phyloP scores from a whole-genome alignment of 495 filamentous ascomycete species.

The Hypomontagnella submonticulosa region DNA sequence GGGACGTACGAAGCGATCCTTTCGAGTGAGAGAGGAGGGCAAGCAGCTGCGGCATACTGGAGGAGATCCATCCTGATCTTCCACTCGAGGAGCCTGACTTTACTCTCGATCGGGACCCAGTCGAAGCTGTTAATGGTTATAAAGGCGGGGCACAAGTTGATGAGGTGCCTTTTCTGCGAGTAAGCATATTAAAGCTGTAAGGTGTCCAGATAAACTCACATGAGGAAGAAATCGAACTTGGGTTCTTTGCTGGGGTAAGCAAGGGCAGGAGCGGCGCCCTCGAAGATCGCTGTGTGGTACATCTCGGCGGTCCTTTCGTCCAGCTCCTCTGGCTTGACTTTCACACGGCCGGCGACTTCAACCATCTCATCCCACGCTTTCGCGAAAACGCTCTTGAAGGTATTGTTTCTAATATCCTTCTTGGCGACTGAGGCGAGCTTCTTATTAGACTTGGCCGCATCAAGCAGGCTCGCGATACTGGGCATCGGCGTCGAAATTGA shows the following conservation, averaged over 20 bases:
- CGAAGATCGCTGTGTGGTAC: slow-evolving; percentile 73
- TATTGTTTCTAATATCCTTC: slow-evolving; percentile 66
- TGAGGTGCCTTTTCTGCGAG: slow-evolving; percentile 53
- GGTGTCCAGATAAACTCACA: slow-evolving; percentile 53
- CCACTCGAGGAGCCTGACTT: slow-evolving; percentile 77
- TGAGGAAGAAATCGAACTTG: slow-evolving; percentile 86
- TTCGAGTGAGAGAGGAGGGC: slow-evolving; percentile 64
- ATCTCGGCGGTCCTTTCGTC: slow-evolving; percentile 80
- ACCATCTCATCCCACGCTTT: slow-evolving; percentile 73
- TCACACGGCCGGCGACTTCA: slow-evolving; percentile 66
- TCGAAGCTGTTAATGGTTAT: slow-evolving; percentile 50
- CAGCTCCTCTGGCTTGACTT: slow-evolving; percentile 68
- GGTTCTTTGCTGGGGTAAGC: slow-evolving; percentile 66
- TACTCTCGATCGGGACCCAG: slow-evolving; percentile 58
- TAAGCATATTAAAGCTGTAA: background rate
- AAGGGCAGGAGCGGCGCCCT: slow-evolving; percentile 68
- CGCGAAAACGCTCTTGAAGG: slow-evolving; percentile 71
- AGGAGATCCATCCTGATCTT: slow-evolving; percentile 76
- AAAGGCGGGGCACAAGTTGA: slow-evolving; percentile 56
- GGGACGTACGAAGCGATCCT: slow-evolving; percentile 67
- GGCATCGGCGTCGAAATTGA: slow-evolving; percentile 51
- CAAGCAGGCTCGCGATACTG: slow-evolving; percentile 66
- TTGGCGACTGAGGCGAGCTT: slow-evolving; percentile 63
- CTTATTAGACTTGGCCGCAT: slow-evolving; percentile 65
- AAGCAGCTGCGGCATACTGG: slow-evolving; percentile 70